phyloP scores from a whole-genome alignment of 1,139 yeast genomes.

The Suhomyces panamericanus region DNA sequence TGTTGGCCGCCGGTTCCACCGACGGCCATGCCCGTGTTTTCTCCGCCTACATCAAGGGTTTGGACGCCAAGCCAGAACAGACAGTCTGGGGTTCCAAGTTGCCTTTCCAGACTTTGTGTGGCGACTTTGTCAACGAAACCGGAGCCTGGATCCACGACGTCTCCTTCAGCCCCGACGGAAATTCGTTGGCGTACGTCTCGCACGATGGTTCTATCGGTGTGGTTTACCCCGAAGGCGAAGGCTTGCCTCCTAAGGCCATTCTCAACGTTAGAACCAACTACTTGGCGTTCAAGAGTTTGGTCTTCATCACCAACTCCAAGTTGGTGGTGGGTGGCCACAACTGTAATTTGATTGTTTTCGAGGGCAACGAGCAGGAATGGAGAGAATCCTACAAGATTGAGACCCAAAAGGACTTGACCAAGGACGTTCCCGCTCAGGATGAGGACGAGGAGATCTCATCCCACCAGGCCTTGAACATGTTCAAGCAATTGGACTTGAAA shows the following conservation, averaged over 20 bases:
- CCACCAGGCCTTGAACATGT: constrained; percentile 89
- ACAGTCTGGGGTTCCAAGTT: constrained; percentile 92
- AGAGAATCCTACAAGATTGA: constrained; percentile 63
- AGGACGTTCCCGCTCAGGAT: constrained; percentile 39
- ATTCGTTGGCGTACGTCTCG: constrained; percentile 73
- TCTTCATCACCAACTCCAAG: constrained; percentile 65
- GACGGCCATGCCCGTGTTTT: constrained; percentile 95
- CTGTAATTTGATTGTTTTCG: constrained; percentile 84
- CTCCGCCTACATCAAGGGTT: constrained; percentile 87
- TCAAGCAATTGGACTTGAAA: constrained; percentile 92
- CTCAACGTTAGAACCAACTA: constrained; percentile 63
- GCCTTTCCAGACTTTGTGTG: constrained; percentile 93
- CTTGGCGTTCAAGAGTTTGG: constrained; percentile 77
- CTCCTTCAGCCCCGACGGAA: constrained; percentile 77
- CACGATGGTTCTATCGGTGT: constrained; percentile 78
- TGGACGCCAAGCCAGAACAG: constrained; percentile 80
- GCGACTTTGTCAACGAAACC: constrained; percentile 73
- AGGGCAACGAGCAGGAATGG: constrained; percentile 74
- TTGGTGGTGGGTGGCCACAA: constrained; percentile 90
- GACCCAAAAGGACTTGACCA: constrained; percentile 44
- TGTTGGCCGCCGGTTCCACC: constrained; percentile 88
- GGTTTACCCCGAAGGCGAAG: constrained; percentile 76
- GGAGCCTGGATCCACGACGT: constrained; percentile 96
- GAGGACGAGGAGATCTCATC: constrained; percentile 64
- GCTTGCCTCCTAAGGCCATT: constrained; percentile 47